Evolutionary conservation across 1,284 basidiomycete species (phyloP), one percentile per base, ranked within the genome.

Genomic region (Puccinia triticina): DNA sequence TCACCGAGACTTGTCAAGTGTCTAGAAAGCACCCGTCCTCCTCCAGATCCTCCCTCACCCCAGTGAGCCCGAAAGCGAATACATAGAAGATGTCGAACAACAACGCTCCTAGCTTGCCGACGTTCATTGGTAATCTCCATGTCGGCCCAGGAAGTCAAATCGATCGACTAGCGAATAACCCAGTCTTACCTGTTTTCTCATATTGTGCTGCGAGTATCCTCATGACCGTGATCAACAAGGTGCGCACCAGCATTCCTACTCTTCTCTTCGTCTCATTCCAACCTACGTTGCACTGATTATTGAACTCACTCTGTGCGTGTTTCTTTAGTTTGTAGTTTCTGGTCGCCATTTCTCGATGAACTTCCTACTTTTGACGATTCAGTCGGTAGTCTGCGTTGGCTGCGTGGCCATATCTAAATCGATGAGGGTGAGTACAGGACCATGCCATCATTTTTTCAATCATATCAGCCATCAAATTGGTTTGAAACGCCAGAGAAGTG

Each of bases 141-240:
- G 74, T 77, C 37, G 74, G 71, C n/a, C 83, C 67, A 16, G 77
- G 43, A n/a, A 77, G 74, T 48, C 29, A 55, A 34, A 50, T 76
- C 50, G 80, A 82, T 75, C 55, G 43, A 32, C 61, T 82, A 0
- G 21, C 61, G 46, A 83, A 61, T 61, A 78, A 83, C 66, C 85
- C 87, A 91, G 92, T 92, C 50, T 89, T 93, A 12, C 92, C 96
- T 46, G 93, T 98, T 84, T 84, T 93, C 83, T 94, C 92, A 86
- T 99, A 99, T 88, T 99, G 97, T 87, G 85, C 93, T 40, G 94
- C 96, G 2, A 96, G 94, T 59, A 98, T 99, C 85, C 89, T 95
- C 82, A 99, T 99, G 97, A 99, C 97, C 0, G 91, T 99, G 71
- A 91, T 98, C 83, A 98, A 98, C 90, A 98, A 99, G 90, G 95